phyloP scores from a whole-genome alignment of 2,329 filamentous ascomycete genomes.

The Macrophomina phaseolina region DNA sequence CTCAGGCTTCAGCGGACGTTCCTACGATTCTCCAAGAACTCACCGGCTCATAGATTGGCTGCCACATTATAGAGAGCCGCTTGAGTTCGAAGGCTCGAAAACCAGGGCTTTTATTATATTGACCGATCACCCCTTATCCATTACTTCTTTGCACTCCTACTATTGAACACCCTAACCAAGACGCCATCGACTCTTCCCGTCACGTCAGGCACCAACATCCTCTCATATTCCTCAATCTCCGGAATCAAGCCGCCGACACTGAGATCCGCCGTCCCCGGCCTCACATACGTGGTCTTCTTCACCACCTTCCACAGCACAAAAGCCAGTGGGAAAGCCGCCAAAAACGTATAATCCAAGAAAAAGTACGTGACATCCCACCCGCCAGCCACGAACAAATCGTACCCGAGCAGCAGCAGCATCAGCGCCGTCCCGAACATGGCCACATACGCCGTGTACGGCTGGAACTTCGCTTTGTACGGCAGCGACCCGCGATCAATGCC shows the following conservation, averaged over 20 bases:
- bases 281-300: conserved; percentile 25
- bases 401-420: conserved; percentile 78
- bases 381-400: conserved; percentile 73
- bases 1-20: no score
- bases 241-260: conserved; percentile 18
- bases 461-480: conserved; percentile 52
- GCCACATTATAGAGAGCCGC: no score
- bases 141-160: conserved; percentile 5
- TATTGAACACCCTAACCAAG: conserved; percentile 19
- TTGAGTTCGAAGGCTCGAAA: no score
- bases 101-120: no score
- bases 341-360: conserved; percentile 49
- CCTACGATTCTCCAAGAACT: no score
- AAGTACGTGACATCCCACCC: conserved; percentile 75
- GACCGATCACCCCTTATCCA: not conserved
- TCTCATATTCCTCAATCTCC: conserved; percentile 27
- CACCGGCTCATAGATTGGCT: no score
- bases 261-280: conserved; percentile 23
- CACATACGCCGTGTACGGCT: conserved; percentile 75
- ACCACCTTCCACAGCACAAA: conserved; percentile 24
- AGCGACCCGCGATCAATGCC: conserved; percentile 59
- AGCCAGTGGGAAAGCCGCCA: conserved; percentile 9
- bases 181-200: not conserved
- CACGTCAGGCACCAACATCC: not conserved
- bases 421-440: conserved; percentile 67